Evolutionary conservation across 2,329 filamentous ascomycete genomes (phyloP).

Genomic region (Phaeophleospora eucalypticola): DNA sequence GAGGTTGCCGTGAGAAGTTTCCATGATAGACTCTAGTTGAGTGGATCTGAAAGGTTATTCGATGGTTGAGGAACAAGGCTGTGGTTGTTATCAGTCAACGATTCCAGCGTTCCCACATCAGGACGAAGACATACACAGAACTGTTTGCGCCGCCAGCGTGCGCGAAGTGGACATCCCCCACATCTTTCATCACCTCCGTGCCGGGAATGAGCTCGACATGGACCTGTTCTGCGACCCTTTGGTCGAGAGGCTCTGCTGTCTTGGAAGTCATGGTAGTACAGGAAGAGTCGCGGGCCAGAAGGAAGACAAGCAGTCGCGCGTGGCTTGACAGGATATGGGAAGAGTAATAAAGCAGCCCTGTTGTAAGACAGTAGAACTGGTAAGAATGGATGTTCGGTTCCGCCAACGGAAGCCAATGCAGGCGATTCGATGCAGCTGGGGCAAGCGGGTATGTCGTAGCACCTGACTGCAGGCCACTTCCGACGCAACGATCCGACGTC

Average conservation of each 20-base stretch:
- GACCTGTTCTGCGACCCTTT: constrained; percentile 19
- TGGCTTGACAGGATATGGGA: not conserved
- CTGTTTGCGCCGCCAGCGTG: constrained; percentile 25
- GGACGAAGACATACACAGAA: constrained; percentile 22
- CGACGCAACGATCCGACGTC: not conserved
- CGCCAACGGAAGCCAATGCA: constrained; percentile 2
- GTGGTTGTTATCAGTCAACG: constrained; percentile 1
- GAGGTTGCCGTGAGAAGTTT: constrained; percentile 35
- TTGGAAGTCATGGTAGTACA: constrained; percentile 5
- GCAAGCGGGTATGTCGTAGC: not conserved
- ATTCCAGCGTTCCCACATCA: not conserved
- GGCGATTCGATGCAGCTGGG: not conserved
- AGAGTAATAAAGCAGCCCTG: not conserved
- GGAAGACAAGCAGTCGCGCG: not conserved
- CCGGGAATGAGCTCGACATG: constrained; percentile 29
- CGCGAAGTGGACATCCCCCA: constrained; percentile 25
- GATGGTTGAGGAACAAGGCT: constrained; percentile 29
- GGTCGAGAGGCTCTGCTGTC: constrained; percentile 8
- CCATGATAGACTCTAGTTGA: constrained; percentile 29
- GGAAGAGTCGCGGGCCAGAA: not conserved
- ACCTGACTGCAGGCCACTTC: constrained; percentile 1
- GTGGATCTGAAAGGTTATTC: constrained; percentile 23
- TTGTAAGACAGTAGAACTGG: too few relatives aligned
- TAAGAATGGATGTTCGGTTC: constrained; percentile 2
- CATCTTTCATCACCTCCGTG: constrained; percentile 30